Percentiles rank a stretch among this genome's conserved stretches.
phyloP scores from a whole-genome alignment of 169 alveolate species.

The Theileria annulata region DNA sequence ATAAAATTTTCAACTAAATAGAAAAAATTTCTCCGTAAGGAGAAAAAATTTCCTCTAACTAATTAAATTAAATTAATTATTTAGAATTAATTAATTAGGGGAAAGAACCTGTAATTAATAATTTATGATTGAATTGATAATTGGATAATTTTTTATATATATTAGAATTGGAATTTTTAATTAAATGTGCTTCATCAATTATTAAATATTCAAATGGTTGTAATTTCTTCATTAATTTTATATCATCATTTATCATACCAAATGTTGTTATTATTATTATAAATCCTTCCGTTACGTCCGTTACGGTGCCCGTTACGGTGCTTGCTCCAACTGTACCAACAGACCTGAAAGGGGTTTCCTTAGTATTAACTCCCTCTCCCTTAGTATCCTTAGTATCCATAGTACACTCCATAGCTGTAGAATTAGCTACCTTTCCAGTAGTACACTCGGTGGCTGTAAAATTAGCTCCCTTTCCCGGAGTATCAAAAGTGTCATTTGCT shows the following conservation, averaged over 20 bases:
- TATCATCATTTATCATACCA: constrained; percentile 58
- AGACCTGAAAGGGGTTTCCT: no score
- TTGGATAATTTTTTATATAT: constrained; percentile 82
- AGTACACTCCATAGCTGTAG: no score
- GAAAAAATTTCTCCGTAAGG: not conserved
- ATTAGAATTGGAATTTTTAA: constrained; percentile 86
- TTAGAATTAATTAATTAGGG: constrained; percentile 12
- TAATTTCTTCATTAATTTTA: constrained; percentile 44
- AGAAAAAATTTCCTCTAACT: no score
- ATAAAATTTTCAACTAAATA: not conserved
- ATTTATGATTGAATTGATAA: constrained; percentile 79
- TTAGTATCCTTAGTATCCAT: no score
- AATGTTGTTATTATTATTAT: constrained; percentile 47
- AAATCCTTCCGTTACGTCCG: constrained; percentile 20
- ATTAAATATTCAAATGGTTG: constrained; percentile 81
- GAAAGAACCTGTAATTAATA: constrained; percentile 84
- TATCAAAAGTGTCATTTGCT: no score
- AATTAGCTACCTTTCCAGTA: no score
- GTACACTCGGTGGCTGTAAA: no score
- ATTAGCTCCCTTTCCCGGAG: no score
- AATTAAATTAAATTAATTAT: no score
- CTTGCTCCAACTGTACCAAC: no score
- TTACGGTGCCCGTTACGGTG: no score
- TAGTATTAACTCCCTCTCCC: no score
- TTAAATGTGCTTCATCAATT: constrained; percentile 92